A percentile compares a stretch with the other conserved stretches of the same genome.
Evolutionary conservation across 208 protist species (phyloP).

Genomic region (Strigomonas galati): DNA sequence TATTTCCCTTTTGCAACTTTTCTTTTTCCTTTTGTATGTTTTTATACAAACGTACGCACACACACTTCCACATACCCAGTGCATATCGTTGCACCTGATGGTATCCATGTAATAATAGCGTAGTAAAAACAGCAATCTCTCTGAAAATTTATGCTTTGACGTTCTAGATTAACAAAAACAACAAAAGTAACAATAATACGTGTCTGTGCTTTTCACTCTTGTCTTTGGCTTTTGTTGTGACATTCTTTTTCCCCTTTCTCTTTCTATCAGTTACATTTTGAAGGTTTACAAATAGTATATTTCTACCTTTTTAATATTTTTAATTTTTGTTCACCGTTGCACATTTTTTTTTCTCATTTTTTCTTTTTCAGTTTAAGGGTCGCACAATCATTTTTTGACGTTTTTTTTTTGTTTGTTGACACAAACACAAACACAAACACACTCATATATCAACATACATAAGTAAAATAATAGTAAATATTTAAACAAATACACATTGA

Average conservation of each 20-base stretch:
- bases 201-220: constrained; percentile 6
- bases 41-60: too few species aligned
- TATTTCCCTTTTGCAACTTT: background rate
- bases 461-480: constrained; percentile 1
- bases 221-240: background rate
- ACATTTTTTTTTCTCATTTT: constrained; percentile 10
- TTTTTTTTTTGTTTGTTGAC: background rate
- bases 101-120: too few species aligned
- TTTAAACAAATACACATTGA: background rate
- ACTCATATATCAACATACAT: background rate
- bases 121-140: too few species aligned
- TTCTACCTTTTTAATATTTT: background rate
- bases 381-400: background rate
- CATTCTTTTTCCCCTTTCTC: background rate
- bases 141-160: too few species aligned
- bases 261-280: constrained; percentile 3
- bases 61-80: too few species aligned
- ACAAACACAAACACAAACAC: background rate
- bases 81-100: too few species aligned
- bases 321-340: constrained; percentile 7
- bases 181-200: too few species aligned
- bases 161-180: too few species aligned
- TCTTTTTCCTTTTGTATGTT: background rate
- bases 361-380: background rate
- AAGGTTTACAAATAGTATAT: background rate